A percentile compares a stretch with the other conserved stretches of the same genome.
These are phyloP conservation scores for Macadamia integrifolia DNA, from an alignment of 164 flowering plant species.

Conservation along the genomic window DNA sequence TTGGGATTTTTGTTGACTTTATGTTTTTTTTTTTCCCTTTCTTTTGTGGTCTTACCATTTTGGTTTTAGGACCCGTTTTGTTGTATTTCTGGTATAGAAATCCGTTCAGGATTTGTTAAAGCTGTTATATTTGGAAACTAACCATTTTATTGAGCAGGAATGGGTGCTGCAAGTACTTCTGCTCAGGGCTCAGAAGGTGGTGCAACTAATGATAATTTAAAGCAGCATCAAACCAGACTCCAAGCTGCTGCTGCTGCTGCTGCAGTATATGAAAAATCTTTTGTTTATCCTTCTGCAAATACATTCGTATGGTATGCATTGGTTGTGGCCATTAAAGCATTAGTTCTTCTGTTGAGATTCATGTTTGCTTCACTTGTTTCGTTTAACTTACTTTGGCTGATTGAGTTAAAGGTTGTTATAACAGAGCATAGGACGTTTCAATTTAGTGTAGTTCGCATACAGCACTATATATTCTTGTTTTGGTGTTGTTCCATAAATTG, in stretches of 20 bases:
- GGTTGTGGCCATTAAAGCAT: not conserved
- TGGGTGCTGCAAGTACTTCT: constrained; percentile 31
- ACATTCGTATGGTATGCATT: constrained; percentile 51
- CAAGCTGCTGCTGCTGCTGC: constrained; percentile 96
- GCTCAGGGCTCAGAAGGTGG: constrained; percentile 35
- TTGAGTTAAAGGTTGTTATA: not conserved
- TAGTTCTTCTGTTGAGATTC: not conserved
- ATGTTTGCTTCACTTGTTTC: not conserved
- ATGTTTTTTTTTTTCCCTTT: not conserved
- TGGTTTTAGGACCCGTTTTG: too few species aligned
- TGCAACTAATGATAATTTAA: constrained; percentile 35
- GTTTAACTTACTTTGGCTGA: not conserved
- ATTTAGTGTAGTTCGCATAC: not conserved
- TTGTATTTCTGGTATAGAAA: too few species aligned
- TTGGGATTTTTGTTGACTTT: too few species aligned
- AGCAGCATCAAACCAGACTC: constrained; percentile 67
- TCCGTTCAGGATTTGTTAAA: too few species aligned
- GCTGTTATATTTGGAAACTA: too few species aligned
- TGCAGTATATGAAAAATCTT: constrained; percentile 79
- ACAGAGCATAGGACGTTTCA: too few species aligned
- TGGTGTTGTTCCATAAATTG: too few species aligned
- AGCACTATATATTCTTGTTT: too few species aligned
- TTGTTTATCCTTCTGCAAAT: constrained; percentile 74
- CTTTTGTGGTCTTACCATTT: not conserved
- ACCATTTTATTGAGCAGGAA: constrained; percentile 28